Evolutionary conservation across 2,329 filamentous ascomycete species (phyloP).

Genomic region (Cercospora citrullina): DNA sequence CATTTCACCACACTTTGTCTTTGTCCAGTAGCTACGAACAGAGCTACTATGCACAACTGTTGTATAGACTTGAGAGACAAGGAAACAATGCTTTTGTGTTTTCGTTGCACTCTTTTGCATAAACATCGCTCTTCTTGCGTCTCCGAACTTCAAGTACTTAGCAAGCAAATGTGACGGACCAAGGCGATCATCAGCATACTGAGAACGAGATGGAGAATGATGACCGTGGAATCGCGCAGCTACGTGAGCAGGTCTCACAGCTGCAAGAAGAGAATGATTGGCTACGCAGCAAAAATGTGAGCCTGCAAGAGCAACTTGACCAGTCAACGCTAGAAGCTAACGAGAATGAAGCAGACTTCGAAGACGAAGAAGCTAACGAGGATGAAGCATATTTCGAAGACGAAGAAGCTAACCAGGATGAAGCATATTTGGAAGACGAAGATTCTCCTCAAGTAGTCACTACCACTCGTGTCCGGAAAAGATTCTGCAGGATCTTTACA

Average conservation of each 20-base stretch:
- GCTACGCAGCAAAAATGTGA: background rate
- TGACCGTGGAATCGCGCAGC: background rate
- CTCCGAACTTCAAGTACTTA: background rate
- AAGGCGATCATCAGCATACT: background rate
- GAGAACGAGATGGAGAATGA: background rate
- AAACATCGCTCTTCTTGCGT: background rate
- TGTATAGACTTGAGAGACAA: background rate
- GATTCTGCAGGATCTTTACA: too few relatives aligned
- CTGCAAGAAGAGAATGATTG: background rate
- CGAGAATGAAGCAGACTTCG: background rate
- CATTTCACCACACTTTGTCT: background rate
- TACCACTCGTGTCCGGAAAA: too few relatives aligned
- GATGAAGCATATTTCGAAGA: background rate
- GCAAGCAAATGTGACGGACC: background rate
- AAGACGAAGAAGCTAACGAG: too few relatives aligned
- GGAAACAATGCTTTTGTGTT: background rate
- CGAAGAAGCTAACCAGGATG: background rate
- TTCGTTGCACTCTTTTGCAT: background rate
- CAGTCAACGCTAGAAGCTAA: background rate
- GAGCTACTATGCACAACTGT: background rate
- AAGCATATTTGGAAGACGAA: background rate
- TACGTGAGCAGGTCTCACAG: background rate
- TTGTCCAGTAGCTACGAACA: background rate
- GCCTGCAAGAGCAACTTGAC: too few relatives aligned
- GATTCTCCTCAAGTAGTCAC: too few relatives aligned